Base-by-base conservation (phyloP, 306 rosid species). In the Malus sylvestris region DNA sequence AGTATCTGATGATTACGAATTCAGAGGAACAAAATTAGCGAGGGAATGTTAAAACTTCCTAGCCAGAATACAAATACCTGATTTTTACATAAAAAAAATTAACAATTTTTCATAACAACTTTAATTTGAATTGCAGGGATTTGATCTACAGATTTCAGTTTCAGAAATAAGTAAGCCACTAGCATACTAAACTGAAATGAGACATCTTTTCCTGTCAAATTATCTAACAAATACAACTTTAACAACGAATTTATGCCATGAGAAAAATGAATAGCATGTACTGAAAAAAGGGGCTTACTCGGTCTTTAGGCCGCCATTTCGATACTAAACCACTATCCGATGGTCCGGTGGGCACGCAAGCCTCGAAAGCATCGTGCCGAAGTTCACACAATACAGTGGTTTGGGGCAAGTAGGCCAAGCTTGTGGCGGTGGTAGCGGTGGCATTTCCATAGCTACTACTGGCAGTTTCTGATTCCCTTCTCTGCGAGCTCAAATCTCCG, bases 301-400 rank as follows among this genome's bases (percentile, higher is more conserved):
- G 80, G 53, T 93, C 98, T 86, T 92, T 93, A 18, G 96, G 98
- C 76, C 97, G 83, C 98, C 99, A 96, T 84, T 93, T 96, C 2
- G 98, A 96, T 68, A 96, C 96, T 79, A 91, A 73, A 3, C 99
- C 99, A 42, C 90, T 86, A 25, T 89, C 94, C 4, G 96, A 88
- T 3, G 98, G 97, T 9, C 99, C 97, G 0, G 82, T 72, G 20
- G 93, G 90, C 66, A 86, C 74, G 25, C 86, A 80, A 18, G 85
- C 91, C 87, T 96, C 98, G 52, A 96, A 93, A 1, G 96, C 92
- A 35, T 96, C 97, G 11, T 96, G 97, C n/a, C 97, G 87, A 67
- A 85, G 93, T 76, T 96, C 98, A 71, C 91, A 85, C 20, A 96
- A 77, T 7, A 96, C 88, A 27, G 79, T 65, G 14, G 90, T 89